A percentile compares a stretch with the other conserved stretches of the same genome.
Evolutionary conservation across 2,329 filamentous ascomycete genomes (phyloP).

Genomic region (Phoma sp.): DNA sequence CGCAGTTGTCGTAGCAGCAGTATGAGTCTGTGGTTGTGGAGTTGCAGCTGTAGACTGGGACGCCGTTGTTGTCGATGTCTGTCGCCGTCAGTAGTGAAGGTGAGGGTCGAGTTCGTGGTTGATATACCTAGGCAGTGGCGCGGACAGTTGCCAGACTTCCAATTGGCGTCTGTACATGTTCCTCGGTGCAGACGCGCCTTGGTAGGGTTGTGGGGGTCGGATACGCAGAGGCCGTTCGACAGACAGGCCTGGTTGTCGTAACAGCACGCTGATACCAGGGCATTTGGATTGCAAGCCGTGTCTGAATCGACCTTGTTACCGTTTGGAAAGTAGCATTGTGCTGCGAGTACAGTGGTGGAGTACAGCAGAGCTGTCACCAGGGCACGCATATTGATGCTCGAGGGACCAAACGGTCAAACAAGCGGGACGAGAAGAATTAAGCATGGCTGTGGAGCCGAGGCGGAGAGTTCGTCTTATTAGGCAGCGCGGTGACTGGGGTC

Average conservation of each 20-base stretch:
- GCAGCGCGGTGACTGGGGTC: neutral
- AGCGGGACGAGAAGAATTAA: slow-evolving; percentile 5
- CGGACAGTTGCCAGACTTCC: slow-evolving; percentile 36
- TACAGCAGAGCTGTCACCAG: slow-evolving; percentile 4
- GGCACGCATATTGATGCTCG: slow-evolving; percentile 1
- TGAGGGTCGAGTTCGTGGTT: neutral
- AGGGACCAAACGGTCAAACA: too few species aligned
- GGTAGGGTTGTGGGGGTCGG: slow-evolving; percentile 30
- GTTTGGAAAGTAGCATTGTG: slow-evolving; percentile 28
- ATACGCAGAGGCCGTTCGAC: slow-evolving; percentile 41
- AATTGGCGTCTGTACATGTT: slow-evolving; percentile 37
- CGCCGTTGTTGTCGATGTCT: slow-evolving; percentile 34
- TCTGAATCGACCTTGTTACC: slow-evolving; percentile 16
- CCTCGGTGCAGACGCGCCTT: slow-evolving; percentile 33
- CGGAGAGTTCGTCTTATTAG: neutral
- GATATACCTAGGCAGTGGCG: slow-evolving; percentile 29
- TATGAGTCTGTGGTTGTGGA: slow-evolving; percentile 32
- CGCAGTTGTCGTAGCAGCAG: slow-evolving; percentile 38
- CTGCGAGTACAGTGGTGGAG: slow-evolving; percentile 12
- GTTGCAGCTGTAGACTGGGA: slow-evolving; percentile 37
- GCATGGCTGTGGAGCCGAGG: neutral
- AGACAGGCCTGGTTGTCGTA: slow-evolving; percentile 40
- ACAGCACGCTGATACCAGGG: slow-evolving; percentile 35
- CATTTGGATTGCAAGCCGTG: slow-evolving; percentile 27
- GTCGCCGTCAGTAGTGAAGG: slow-evolving; percentile 2